Base-by-base conservation (phyloP, 2,329 filamentous ascomycete genomes). In the Pseudogymnoascus sp. region DNA sequence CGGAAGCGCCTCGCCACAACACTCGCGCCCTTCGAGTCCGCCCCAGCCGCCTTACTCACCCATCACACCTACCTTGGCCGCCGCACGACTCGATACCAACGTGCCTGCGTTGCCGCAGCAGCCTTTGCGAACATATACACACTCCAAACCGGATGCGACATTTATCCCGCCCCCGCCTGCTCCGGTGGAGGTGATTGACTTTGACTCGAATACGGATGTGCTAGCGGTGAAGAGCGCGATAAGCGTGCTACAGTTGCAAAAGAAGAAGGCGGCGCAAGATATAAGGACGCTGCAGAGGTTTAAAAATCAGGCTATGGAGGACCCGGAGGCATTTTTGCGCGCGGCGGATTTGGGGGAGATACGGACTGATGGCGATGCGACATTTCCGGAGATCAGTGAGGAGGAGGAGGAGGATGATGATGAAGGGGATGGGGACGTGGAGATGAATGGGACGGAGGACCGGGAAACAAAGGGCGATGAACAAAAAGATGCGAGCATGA, bases 181-280 rank as follows among this genome's bases (percentile, higher is more conserved):
- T 1, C 61, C 69, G 12, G 80, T 81, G 0, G 75, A 78, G 46
- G 79, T 84, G 50, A 78, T 88, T 64, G 79, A 82, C 68, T 85
- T 87, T 65, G 80, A 83, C 67, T 75, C 77, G 62, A 96, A 96
- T 72, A 87, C 91, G 6, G 93, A 98, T 78, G 91, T 89, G 24
- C 88, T 97, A 65, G 93, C 93, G 4, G 82, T 97, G 65, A 87
- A 89, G 68, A 90, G 89, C 26, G 90, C 93, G 53, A 91, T 97
- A 65, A 89, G 90, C 7, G 87, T 96, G 61, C 80, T 98, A 56
- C 91, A 96, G 77, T 82, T 96, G 67, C 93, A 98, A 78, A 87
- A 87, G 67, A 86, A 88, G 71, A 89, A 89, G 73, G 91, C 91
- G 41, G 79, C 86, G 60, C 83, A 84, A 56, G 93, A 97, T 76